Evolutionary conservation across 768 basidiomycete genomes (phyloP).

Genomic region (Suillus brevipes): DNA sequence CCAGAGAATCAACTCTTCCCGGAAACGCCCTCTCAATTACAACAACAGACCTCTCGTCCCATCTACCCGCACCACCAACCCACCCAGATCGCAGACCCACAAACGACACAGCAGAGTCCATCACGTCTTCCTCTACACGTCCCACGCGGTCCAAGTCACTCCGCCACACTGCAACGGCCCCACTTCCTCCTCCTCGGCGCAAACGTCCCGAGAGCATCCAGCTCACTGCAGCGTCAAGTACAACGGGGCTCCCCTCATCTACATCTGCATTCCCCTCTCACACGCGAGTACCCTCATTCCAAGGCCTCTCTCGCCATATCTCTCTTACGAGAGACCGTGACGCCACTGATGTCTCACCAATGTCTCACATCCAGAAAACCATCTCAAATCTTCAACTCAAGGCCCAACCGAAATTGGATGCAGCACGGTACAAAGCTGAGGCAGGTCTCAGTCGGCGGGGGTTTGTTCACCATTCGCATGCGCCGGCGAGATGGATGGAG

Average conservation of each 20-base stretch:
- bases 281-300: constrained; percentile 21
- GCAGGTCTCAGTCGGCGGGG: constrained; percentile 64
- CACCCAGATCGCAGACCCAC: constrained; percentile 55
- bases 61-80: constrained; percentile 44
- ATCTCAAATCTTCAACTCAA: constrained; percentile 38
- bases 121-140: constrained; percentile 34
- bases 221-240: constrained; percentile 26
- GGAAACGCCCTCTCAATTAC: not conserved
- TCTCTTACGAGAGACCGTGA: constrained; percentile 34
- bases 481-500: constrained; percentile 27
- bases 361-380: constrained; percentile 46
- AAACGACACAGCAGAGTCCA: constrained; percentile 25
- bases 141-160: constrained; percentile 57
- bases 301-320: constrained; percentile 38
- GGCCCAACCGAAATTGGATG: constrained; percentile 56
- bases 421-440: constrained; percentile 70
- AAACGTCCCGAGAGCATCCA: constrained; percentile 69
- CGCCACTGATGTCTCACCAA: constrained; percentile 31
- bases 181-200: constrained; percentile 47
- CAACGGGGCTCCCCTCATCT: constrained; percentile 14
- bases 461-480: constrained; percentile 45
- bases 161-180: constrained; percentile 44
- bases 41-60: constrained; percentile 35
- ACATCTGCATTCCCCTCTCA: constrained; percentile 11
- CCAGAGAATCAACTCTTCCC: constrained; percentile 13